Conservation (phyloP, 2,329 filamentous ascomycete species). For the Alternaria tenuissima region DNA sequence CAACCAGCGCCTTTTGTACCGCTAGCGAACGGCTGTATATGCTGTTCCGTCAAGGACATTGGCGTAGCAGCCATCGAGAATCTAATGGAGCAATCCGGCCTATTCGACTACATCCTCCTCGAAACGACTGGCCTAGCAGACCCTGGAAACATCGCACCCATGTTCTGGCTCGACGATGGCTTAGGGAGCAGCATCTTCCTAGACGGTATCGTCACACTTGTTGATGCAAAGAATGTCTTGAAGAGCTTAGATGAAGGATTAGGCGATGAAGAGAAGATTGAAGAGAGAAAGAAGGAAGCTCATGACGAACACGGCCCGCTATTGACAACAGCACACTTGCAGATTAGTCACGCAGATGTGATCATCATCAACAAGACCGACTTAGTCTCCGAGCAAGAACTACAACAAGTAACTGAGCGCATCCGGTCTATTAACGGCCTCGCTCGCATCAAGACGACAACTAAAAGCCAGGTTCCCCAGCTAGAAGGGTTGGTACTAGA, state of each 20-base stretch:
- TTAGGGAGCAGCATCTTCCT: constrained; percentile 95
- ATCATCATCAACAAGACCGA: constrained; percentile 95
- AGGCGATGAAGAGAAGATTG: constrained; percentile 56
- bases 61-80: constrained; percentile 96
- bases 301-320: constrained; percentile 68
- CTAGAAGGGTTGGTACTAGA: constrained; percentile 89
- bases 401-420: constrained; percentile 73
- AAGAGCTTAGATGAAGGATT: constrained; percentile 76
- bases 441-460: constrained; percentile 83
- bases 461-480: constrained; percentile 78
- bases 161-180: constrained; percentile 98
- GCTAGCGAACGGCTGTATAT: constrained; percentile 95
- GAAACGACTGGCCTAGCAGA: constrained; percentile 96
- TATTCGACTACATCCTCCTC: constrained; percentile 96
- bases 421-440: constrained; percentile 88
- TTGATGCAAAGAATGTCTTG: constrained; percentile 93
- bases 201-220: constrained; percentile 93
- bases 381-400: constrained; percentile 74
- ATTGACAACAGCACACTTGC: constrained; percentile 91
- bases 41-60: constrained; percentile 96
- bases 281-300: constrained; percentile 54
- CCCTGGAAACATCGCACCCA: constrained; percentile 90
- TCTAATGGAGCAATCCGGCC: constrained; percentile 90
- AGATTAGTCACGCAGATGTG: constrained; percentile 96
- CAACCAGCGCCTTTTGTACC: constrained; percentile 74